These are phyloP conservation scores for Platanthera guangdongensis DNA, from an alignment of 106 monocot genomes.

Conservation along the genomic window DNA sequence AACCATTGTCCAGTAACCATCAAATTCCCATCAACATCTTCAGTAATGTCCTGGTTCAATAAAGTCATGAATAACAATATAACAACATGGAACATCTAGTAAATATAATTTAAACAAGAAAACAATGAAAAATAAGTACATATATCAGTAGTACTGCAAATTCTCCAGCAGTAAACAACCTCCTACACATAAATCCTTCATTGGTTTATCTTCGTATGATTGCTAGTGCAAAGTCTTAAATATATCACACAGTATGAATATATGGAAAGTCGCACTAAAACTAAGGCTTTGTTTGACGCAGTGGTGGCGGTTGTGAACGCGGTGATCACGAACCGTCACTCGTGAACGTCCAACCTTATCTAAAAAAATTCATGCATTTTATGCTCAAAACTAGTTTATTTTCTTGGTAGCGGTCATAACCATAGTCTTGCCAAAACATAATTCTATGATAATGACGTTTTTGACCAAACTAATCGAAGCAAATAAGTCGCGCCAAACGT, in stretches of 20 bases:
- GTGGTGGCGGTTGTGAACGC: too few relatives aligned
- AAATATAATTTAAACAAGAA: background rate
- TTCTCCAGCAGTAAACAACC: background rate
- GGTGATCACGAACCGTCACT: too few relatives aligned
- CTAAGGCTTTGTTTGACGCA: too few relatives aligned
- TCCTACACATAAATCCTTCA: background rate
- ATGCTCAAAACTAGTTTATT: too few relatives aligned
- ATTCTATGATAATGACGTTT: too few relatives aligned
- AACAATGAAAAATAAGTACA: background rate
- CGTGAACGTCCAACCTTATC: too few relatives aligned
- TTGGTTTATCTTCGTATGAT: too few relatives aligned
- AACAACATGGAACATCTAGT: background rate
- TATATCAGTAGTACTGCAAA: background rate
- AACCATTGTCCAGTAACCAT: conserved; percentile 94
- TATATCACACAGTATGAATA: background rate
- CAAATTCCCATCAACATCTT: conserved; percentile 46
- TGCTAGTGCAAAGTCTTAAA: background rate
- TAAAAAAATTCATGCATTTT: too few relatives aligned
- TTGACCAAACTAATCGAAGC: too few relatives aligned
- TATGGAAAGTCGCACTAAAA: background rate
- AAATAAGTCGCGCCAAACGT: too few relatives aligned
- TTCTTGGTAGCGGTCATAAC: too few relatives aligned
- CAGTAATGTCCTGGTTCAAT: conserved; percentile 12
- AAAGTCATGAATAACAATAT: background rate
- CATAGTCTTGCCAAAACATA: too few relatives aligned